Evolutionary conservation across 2,329 filamentous ascomycete species (phyloP).

Genomic region (Fusarium subglutinans): DNA sequence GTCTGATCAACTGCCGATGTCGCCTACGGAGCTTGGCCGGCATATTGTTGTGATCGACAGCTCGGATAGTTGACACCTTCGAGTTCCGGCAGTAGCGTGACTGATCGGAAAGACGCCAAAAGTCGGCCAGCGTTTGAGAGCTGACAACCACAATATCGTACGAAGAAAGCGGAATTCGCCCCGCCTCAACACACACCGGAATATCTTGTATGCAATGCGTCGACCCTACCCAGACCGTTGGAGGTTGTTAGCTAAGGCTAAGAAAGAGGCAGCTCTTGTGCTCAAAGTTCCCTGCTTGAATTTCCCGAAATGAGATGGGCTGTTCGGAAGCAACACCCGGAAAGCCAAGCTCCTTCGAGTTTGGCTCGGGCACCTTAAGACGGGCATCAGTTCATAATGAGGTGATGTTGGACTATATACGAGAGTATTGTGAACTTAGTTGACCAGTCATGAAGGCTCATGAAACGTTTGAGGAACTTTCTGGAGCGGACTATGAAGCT

Average conservation of each 20-base stretch:
- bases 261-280: neutral
- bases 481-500: neutral
- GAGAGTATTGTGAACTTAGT: conserved; percentile 4
- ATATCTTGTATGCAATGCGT: neutral
- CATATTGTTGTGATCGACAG: conserved; percentile 21
- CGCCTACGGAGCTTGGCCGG: conserved; percentile 4
- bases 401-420: neutral
- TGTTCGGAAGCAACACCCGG: neutral
- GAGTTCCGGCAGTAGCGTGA: conserved; percentile 15
- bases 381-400: conserved; percentile 16
- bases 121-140: neutral
- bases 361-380: neutral
- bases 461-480: neutral
- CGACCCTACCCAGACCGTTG: neutral
- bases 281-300: neutral
- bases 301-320: conserved; percentile 6
- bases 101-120: neutral
- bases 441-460: conserved; percentile 3
- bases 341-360: neutral
- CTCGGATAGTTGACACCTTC: conserved; percentile 6
- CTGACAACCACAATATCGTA: neutral
- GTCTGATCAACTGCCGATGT: conserved; percentile 20
- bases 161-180: neutral
- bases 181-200: neutral
- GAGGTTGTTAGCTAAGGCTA: conserved; percentile 4